phyloP scores from a whole-genome alignment of 768 basidiomycete species.

The Neoboletus magnificus region DNA sequence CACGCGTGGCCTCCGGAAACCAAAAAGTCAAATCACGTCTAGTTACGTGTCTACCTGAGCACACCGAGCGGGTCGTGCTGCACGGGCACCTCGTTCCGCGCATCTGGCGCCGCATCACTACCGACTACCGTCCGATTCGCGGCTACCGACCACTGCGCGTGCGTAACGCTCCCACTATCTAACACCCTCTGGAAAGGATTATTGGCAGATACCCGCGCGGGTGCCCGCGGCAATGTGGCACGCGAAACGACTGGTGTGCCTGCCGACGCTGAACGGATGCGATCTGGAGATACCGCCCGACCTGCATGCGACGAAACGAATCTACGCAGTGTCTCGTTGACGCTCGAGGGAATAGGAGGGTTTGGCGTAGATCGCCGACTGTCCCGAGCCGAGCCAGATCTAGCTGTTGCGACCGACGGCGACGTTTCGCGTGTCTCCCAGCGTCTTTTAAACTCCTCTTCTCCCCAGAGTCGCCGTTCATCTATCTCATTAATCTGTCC shows the following conservation, averaged over 20 bases:
- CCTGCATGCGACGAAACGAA: constrained; percentile 15
- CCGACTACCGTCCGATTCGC: background rate
- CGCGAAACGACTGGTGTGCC: constrained; percentile 9
- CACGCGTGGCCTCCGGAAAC: constrained; percentile 8
- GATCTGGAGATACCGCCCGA: constrained; percentile 7
- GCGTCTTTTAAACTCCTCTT: constrained; percentile 43
- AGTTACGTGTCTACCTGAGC: constrained; percentile 17
- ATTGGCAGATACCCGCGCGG: constrained; percentile 25
- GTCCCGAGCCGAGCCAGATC: constrained; percentile 14
- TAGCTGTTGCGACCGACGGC: constrained; percentile 22
- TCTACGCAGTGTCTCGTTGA: constrained; percentile 23
- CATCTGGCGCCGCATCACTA: constrained; percentile 4
- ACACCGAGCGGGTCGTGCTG: constrained; percentile 32
- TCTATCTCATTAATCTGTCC: constrained; percentile 55
- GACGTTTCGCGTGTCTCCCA: constrained; percentile 29
- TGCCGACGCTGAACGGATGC: constrained; percentile 18
- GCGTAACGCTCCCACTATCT: constrained; percentile 6
- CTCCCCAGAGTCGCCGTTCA: constrained; percentile 61
- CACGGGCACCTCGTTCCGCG: constrained; percentile 8
- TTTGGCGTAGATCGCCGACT: constrained; percentile 14
- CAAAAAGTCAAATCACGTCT: background rate
- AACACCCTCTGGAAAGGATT: constrained; percentile 30
- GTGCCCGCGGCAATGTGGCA: constrained; percentile 16
- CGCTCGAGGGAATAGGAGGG: constrained; percentile 12
- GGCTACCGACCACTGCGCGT: constrained; percentile 1